phyloP scores from a whole-genome alignment of 495 filamentous ascomycete species.

The Oleoguttula mirabilis region DNA sequence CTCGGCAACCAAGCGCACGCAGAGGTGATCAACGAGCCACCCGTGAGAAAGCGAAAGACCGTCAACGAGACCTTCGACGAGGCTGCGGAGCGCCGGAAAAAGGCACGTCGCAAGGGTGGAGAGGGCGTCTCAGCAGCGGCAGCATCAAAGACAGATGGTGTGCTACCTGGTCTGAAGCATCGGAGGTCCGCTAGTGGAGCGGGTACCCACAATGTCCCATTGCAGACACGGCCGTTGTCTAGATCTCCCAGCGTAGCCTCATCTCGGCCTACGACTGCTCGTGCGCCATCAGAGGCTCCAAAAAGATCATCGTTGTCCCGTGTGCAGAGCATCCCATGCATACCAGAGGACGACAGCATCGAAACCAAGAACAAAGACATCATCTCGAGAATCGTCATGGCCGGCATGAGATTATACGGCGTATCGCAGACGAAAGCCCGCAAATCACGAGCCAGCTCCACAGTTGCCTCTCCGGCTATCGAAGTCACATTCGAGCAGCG shows the following conservation, averaged over 20 bases:
- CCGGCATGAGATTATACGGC: slow-evolving; percentile 54
- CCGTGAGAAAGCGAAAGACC: slow-evolving; percentile 43
- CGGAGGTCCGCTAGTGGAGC: slow-evolving; percentile 5
- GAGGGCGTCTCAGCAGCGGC: slow-evolving; percentile 46
- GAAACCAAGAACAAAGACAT: slow-evolving; percentile 36
- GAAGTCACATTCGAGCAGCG: slow-evolving; percentile 1
- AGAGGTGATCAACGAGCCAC: slow-evolving; percentile 17
- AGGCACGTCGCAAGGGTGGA: slow-evolving; percentile 43
- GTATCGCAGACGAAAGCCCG: slow-evolving; percentile 37
- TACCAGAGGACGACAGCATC: slow-evolving; percentile 33
- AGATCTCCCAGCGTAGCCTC: slow-evolving; percentile 26
- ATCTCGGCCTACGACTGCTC: slow-evolving; percentile 10
- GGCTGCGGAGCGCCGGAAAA: slow-evolving; percentile 44
- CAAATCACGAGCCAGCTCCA: slow-evolving; percentile 3
- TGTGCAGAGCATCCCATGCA: slow-evolving; percentile 30
- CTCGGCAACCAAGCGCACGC: neutral
- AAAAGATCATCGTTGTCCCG: slow-evolving; percentile 24
- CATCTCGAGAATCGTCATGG: slow-evolving; percentile 38
- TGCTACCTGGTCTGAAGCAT: slow-evolving; percentile 13
- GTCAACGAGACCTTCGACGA: slow-evolving; percentile 47
- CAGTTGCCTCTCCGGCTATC: slow-evolving; percentile 5
- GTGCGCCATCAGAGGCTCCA: slow-evolving; percentile 15
- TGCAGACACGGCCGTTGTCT: slow-evolving; percentile 18
- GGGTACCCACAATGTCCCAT: slow-evolving; percentile 2
- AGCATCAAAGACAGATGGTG: slow-evolving; percentile 9